Conservation (phyloP, 1,284 basidiomycete genomes). For the Papiliotrema laurentii region DNA sequence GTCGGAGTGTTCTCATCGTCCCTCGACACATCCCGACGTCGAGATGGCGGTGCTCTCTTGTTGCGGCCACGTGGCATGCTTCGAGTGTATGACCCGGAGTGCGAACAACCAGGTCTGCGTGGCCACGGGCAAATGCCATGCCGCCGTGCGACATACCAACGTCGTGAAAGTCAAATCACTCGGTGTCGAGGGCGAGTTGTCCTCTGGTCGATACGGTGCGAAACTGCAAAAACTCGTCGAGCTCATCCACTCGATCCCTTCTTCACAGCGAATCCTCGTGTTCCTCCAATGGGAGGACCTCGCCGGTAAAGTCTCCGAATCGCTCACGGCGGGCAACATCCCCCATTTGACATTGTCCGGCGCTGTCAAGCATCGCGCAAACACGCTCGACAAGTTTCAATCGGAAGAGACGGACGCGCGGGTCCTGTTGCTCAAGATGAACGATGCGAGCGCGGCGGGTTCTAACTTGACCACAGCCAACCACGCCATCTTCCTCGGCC, state of each 20-base stretch:
- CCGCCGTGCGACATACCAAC: slow-evolving; percentile 70
- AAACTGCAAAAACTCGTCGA: slow-evolving; percentile 81
- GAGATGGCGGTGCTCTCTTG: slow-evolving; percentile 81
- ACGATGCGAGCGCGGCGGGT: slow-evolving; percentile 89
- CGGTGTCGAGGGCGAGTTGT: slow-evolving; percentile 74
- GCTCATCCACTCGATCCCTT: slow-evolving; percentile 73
- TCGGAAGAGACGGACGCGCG: slow-evolving; percentile 58
- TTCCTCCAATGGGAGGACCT: slow-evolving; percentile 94
- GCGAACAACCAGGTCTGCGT: slow-evolving; percentile 79
- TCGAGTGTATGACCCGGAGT: slow-evolving; percentile 63
- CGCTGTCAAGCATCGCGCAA: slow-evolving; percentile 68
- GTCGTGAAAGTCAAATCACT: slow-evolving; percentile 75
- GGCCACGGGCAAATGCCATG: slow-evolving; percentile 62
- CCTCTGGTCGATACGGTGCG: slow-evolving; percentile 75
- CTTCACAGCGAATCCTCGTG: slow-evolving; percentile 75
- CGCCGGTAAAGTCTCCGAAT: slow-evolving; percentile 81
- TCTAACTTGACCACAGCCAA: slow-evolving; percentile 89
- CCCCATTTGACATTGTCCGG: slow-evolving; percentile 77
- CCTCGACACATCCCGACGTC: slow-evolving; percentile 53
- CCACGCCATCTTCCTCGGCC: slow-evolving; percentile 91
- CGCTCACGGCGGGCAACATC: slow-evolving; percentile 67
- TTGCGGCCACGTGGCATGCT: slow-evolving; percentile 82
- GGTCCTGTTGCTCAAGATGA: slow-evolving; percentile 82
- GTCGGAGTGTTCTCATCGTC: slow-evolving; percentile 43
- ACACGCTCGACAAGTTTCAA: slow-evolving; percentile 79